Evolutionary conservation across 2,329 filamentous ascomycete genomes (phyloP).

Genomic region (Pseudogymnoascus sp.): DNA sequence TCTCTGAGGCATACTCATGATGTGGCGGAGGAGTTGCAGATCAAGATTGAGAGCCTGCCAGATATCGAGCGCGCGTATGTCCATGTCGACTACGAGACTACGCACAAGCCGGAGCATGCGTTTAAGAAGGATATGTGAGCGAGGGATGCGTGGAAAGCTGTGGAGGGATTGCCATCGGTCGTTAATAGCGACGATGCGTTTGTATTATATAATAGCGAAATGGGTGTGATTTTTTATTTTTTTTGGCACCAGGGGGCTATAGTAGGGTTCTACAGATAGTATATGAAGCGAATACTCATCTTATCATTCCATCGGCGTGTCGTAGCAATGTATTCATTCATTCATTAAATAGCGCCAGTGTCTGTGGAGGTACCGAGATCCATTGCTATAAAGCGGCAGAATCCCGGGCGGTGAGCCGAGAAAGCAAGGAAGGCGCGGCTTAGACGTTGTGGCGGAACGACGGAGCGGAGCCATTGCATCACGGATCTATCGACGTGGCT

Average conservation of each 20-base stretch:
- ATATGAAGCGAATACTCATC: not conserved
- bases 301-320: not conserved
- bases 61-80: constrained; percentile 92
- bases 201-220: not conserved
- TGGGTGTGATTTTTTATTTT: not conserved
- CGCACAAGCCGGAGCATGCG: constrained; percentile 79
- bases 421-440: not conserved
- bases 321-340: not conserved
- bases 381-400: not conserved
- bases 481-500: constrained; percentile 18
- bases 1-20: constrained; percentile 78
- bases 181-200: not conserved
- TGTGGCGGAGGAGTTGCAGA: constrained; percentile 86
- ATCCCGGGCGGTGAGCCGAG: not conserved
- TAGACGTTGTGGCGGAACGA: not conserved
- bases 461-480: constrained; percentile 5
- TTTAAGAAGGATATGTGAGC: constrained; percentile 52
- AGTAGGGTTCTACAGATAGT: not conserved
- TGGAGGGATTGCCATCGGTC: not conserved
- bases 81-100: constrained; percentile 95
- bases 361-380: not conserved
- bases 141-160: not conserved
- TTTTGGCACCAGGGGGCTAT: not conserved
- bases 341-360: not conserved
- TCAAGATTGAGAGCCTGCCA: constrained; percentile 84